Evolutionary conservation across 2,329 filamentous ascomycete genomes (phyloP).

Genomic region (Colletotrichum melonis): DNA sequence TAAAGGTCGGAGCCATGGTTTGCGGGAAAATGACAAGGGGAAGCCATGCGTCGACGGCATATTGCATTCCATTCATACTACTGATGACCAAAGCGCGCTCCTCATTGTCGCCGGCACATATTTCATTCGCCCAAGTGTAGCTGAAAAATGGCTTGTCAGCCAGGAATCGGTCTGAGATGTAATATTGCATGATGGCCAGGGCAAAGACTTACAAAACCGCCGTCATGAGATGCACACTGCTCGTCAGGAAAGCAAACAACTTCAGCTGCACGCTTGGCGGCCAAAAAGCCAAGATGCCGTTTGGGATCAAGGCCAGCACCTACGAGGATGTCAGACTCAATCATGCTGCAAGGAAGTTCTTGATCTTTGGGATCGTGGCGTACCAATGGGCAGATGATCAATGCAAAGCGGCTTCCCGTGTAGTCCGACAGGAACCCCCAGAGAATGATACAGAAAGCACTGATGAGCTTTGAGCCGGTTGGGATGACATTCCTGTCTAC

Average conservation of each 20-base stretch:
- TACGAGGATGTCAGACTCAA: background rate
- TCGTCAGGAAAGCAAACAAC: conserved; percentile 19
- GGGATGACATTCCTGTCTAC: conserved; percentile 40
- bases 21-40: conserved; percentile 25
- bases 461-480: conserved; percentile 40
- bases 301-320: conserved; percentile 13
- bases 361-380: background rate
- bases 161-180: background rate
- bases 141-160: background rate
- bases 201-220: conserved; percentile 15
- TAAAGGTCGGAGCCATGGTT: conserved; percentile 16
- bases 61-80: conserved; percentile 42
- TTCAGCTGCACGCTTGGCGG: conserved; percentile 7
- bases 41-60: conserved; percentile 25
- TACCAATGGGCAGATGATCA: conserved; percentile 14
- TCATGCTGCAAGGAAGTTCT: too few relatives aligned
- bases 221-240: conserved; percentile 26
- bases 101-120: conserved; percentile 39
- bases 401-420: conserved; percentile 14
- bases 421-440: conserved; percentile 41
- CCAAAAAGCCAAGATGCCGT: conserved; percentile 24
- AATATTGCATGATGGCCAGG: too few relatives aligned
- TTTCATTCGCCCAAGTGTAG: conserved; percentile 25
- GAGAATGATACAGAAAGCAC: conserved; percentile 30
- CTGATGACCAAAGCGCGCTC: conserved; percentile 45